Evolutionary conservation across 805 yeast species (phyloP).

Genomic region (Yarrowia bubula): DNA sequence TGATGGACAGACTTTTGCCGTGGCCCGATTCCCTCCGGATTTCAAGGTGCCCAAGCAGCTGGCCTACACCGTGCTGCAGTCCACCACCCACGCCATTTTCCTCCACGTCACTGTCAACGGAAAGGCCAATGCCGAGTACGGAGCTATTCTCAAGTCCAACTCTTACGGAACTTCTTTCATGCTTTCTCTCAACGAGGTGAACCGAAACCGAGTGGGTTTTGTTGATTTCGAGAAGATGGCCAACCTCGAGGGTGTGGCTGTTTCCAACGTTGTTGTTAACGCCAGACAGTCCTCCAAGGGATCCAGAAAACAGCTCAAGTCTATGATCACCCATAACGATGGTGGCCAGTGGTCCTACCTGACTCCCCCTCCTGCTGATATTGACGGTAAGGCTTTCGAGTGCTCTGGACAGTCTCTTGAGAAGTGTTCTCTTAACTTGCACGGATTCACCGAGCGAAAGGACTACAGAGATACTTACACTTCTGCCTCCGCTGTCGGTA

Average conservation of each 20-base stretch:
- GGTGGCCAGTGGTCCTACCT: slow-evolving; percentile 83
- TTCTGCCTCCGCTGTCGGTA: slow-evolving; percentile 85
- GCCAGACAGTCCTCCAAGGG: slow-evolving; percentile 47
- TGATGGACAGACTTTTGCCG: slow-evolving; percentile 75
- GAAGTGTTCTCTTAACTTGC: slow-evolving; percentile 77
- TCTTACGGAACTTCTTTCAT: slow-evolving; percentile 88
- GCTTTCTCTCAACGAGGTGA: slow-evolving; percentile 63
- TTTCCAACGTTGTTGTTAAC: slow-evolving; percentile 69
- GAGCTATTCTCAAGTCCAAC: slow-evolving; percentile 81
- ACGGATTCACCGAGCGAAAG: slow-evolving; percentile 83
- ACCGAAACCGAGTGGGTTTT: slow-evolving; percentile 67
- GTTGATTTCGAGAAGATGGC: slow-evolving; percentile 87
- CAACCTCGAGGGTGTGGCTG: slow-evolving; percentile 78
- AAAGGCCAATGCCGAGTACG: slow-evolving; percentile 56
- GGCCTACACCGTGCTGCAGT: slow-evolving; percentile 77
- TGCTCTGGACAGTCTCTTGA: slow-evolving; percentile 52
- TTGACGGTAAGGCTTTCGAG: slow-evolving; percentile 53
- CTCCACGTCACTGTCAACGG: slow-evolving; percentile 74
- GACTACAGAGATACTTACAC: slow-evolving; percentile 84
- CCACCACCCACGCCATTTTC: slow-evolving; percentile 68
- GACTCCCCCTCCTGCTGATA: slow-evolving; percentile 65
- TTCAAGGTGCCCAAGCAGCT: slow-evolving; percentile 58
- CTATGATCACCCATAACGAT: slow-evolving; percentile 82
- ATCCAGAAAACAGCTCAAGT: slow-evolving; percentile 56
- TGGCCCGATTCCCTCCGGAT: slow-evolving; percentile 71